Conservation (phyloP, 768 basidiomycete genomes). For the Boletus pseudo-olivaceus region DNA sequence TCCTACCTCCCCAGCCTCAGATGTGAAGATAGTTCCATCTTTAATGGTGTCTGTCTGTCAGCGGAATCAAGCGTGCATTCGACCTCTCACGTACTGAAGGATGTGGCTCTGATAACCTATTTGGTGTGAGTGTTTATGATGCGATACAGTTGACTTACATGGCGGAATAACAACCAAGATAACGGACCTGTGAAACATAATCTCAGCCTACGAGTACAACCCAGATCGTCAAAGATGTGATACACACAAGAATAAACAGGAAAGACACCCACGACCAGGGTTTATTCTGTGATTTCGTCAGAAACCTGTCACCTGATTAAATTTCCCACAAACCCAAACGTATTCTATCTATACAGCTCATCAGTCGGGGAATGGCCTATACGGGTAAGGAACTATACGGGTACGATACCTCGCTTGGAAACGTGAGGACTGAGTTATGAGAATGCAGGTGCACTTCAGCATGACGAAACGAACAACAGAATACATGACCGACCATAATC, state of each 20-base stretch:
- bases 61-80: background rate
- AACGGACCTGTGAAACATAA: conserved; percentile 3
- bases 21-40: background rate
- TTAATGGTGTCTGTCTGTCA: background rate
- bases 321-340: conserved; percentile 8
- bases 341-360: conserved; percentile 3
- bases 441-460: background rate
- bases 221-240: background rate
- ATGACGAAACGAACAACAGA: background rate
- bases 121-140: no score
- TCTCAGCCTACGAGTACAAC: background rate
- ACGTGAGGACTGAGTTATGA: conserved; percentile 2
- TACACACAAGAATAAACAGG: conserved; percentile 10
- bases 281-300: conserved; percentile 2
- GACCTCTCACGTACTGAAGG: background rate
- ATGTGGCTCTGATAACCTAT: background rate
- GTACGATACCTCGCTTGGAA: conserved; percentile 11
- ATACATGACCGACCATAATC: conserved; percentile 7
- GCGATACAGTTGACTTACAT: background rate
- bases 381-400: background rate
- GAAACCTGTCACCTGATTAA: background rate
- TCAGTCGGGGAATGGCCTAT: background rate
- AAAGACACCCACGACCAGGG: conserved; percentile 10
- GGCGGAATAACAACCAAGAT: conserved; percentile 8
- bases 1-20: background rate